phyloP scores from a whole-genome alignment of 1,284 basidiomycete species.

The Wallemia mellicola region DNA sequence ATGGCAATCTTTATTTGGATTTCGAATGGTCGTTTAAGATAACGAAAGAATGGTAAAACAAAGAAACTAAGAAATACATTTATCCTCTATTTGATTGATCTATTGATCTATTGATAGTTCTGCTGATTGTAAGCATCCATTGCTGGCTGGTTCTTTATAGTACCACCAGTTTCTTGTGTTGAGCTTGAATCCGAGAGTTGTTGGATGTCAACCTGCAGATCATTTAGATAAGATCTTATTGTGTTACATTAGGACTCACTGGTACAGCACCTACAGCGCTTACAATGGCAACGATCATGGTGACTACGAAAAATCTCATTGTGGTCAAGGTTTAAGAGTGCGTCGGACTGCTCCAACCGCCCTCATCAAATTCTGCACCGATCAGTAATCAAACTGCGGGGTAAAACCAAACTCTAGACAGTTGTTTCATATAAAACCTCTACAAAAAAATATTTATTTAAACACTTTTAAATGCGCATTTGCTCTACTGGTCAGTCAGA shows the following conservation, averaged over 20 bases:
- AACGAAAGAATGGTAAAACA: constrained; percentile 6
- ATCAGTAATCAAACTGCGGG: too few relatives aligned
- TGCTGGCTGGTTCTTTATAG: neutral
- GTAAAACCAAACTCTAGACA: too few relatives aligned
- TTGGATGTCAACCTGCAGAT: neutral
- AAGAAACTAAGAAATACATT: neutral
- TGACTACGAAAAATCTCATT: too few relatives aligned
- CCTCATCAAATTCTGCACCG: too few relatives aligned
- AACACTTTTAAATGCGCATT: too few relatives aligned
- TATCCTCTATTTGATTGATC: neutral
- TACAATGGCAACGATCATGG: neutral
- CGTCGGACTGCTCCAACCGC: too few relatives aligned
- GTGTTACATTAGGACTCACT: neutral
- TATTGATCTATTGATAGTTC: neutral
- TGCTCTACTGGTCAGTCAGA: too few relatives aligned
- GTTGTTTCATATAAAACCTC: neutral
- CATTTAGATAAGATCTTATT: too few relatives aligned
- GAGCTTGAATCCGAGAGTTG: neutral
- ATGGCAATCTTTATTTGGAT: constrained; percentile 33
- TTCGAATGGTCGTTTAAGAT: constrained; percentile 9
- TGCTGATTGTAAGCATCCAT: neutral
- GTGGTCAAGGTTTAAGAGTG: too few relatives aligned
- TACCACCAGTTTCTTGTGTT: neutral
- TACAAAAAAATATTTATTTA: too few relatives aligned
- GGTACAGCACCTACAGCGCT: neutral